Percentiles rank a stretch among this genome's conserved stretches.
These are phyloP conservation scores for Rhazya stricta DNA, from an alignment of 257 asterid species.

Conservation along the genomic window DNA sequence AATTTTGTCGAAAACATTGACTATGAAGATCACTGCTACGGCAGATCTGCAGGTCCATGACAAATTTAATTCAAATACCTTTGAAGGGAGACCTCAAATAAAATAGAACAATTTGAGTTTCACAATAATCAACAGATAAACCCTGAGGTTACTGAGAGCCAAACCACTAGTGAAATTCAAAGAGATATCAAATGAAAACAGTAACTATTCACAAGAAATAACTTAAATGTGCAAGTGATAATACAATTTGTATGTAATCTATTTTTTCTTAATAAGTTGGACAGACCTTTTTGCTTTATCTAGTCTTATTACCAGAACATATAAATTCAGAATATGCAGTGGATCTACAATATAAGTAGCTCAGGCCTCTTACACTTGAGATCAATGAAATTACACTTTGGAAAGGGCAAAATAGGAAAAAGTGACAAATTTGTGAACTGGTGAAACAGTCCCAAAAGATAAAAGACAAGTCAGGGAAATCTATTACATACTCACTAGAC, in stretches of 20 bases:
- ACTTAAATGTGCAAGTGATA: neutral
- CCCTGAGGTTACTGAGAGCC: neutral
- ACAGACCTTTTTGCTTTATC: neutral
- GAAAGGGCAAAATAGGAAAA: neutral
- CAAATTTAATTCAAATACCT: neutral
- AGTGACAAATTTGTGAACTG: neutral
- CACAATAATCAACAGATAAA: neutral
- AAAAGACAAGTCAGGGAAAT: constrained; percentile 16
- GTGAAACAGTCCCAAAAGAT: neutral
- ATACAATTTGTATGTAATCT: neutral
- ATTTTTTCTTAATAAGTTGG: neutral
- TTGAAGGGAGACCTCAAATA: neutral
- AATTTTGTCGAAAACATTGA: neutral
- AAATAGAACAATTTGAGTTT: neutral
- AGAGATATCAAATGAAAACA: neutral
- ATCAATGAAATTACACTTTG: neutral
- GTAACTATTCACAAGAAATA: neutral
- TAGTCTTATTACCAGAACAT: neutral
- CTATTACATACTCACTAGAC: constrained; percentile 82
- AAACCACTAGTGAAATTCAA: neutral
- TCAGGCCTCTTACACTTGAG: neutral
- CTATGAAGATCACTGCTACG: neutral
- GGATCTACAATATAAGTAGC: neutral
- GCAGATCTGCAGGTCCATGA: neutral
- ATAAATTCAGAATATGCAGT: neutral